Percentiles rank a stretch among this genome's conserved stretches.
Conservation (phyloP, 2,329 filamentous ascomycete genomes). For the Cucurbitaria berberidis region DNA sequence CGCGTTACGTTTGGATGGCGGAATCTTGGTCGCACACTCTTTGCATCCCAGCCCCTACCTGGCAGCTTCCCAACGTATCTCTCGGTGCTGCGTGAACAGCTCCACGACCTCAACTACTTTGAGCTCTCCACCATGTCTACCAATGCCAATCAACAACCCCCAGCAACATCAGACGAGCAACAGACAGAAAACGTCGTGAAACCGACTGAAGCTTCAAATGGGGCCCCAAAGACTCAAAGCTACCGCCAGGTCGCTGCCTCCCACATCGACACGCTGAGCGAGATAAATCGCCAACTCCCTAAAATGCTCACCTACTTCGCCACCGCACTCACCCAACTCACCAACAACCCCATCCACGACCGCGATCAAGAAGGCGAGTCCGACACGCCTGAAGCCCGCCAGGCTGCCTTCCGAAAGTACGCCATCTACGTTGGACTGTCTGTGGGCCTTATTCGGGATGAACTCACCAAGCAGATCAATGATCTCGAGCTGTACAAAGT, state of each 20-base stretch:
- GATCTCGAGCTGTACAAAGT: constrained; percentile 41
- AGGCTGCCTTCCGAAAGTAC: constrained; percentile 48
- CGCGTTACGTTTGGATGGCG: background rate
- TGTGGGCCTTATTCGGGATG: constrained; percentile 59
- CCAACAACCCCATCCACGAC: constrained; percentile 59
- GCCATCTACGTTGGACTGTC: constrained; percentile 76
- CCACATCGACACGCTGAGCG: constrained; percentile 42
- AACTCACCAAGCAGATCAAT: constrained; percentile 38
- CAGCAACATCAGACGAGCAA: constrained; percentile 4
- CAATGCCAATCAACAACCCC: constrained; percentile 6
- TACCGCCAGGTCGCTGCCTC: constrained; percentile 41
- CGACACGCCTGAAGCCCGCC: constrained; percentile 51
- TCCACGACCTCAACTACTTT: background rate
- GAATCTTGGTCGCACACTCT: background rate
- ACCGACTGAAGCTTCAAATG: background rate
- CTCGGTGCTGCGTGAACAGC: background rate
- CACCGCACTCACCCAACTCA: constrained; percentile 72
- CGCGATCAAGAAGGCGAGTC: constrained; percentile 28
- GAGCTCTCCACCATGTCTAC: constrained; percentile 21
- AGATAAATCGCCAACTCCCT: constrained; percentile 37
- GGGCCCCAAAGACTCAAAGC: constrained; percentile 18
- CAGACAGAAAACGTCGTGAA: constrained; percentile 2
- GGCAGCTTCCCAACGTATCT: no score
- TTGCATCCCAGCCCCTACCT: background rate
- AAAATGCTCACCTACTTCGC: constrained; percentile 77